Evolutionary conservation across 1,139 yeast species (phyloP), one percentile per base, ranked within the genome.

Genomic region (Scheffersomyces quercinus): DNA sequence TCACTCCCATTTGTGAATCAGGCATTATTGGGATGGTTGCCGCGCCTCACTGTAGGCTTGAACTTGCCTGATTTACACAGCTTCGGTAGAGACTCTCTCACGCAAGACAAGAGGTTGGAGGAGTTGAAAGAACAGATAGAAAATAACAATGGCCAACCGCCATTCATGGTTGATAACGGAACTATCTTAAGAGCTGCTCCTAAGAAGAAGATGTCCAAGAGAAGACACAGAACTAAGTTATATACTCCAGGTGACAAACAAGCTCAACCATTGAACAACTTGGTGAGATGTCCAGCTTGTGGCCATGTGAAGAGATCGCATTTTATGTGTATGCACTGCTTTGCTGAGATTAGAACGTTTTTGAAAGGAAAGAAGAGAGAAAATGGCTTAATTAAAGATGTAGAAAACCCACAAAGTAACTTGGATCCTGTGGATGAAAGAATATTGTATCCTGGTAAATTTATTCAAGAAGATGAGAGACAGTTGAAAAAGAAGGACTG

Each of bases 231-330:
- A 66, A 85, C 81, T 60, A 83, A 86, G 68, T 78, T 88, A 54
- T 84, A 87, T 56, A 87, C 88, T 12, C 91, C 96, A 3, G 95
- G 90, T 10, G 76, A 81, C 50, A 91, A 89, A 63, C 95, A 90
- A 58, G 73, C 87, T 52, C 82, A 88, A 62, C 83, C 84, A 42
- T 74, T 88, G 52, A 79, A 83, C 46, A 86, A 88, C 61, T 70
- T 93, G 55, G 88, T 86, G 51, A 80, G 96, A 62, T 93, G 99
- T 64, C 97, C 98, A 4, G 86, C 97, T 0, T 93, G 99, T 69
- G 99, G 99, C 36, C 87, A 88, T 51, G 86, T 82, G 54, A 91
- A 91, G 68, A 77, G 97, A 59, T 83, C 95, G 2, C 96, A 91
- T 64, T 83, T 90, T 44, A 76, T 91, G 63, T 91, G 99, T 67